Conservation (phyloP, 352 stramenopile species). For the Pythium myriotylum region DNA sequence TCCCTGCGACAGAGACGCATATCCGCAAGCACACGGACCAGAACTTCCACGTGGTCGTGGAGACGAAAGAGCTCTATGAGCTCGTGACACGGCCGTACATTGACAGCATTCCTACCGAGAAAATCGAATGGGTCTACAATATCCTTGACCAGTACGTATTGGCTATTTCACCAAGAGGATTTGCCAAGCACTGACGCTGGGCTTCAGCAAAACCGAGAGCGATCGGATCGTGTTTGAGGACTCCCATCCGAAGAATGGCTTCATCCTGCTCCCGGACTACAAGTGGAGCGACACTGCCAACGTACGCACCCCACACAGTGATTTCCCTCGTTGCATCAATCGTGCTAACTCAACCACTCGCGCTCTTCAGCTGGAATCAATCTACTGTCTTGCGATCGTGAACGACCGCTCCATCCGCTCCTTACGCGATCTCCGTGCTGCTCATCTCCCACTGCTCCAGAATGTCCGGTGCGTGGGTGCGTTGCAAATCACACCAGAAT, state of each 20-base stretch:
- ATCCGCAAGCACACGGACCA: constrained; percentile 87
- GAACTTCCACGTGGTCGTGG: constrained; percentile 80
- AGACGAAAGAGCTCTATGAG: constrained; percentile 81
- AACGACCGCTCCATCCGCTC: constrained; percentile 74
- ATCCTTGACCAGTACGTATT: constrained; percentile 82
- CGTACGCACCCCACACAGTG: constrained; percentile 28
- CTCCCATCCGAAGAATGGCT: constrained; percentile 58
- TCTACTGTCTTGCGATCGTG: constrained; percentile 85
- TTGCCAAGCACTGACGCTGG: too few species aligned
- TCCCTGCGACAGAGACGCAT: constrained; percentile 76
- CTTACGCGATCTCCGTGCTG: constrained; percentile 67
- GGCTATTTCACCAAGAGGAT: not conserved
- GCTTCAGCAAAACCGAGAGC: constrained; percentile 70
- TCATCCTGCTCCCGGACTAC: constrained; percentile 82
- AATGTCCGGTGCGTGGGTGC: constrained; percentile 62
- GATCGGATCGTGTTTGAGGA: constrained; percentile 85
- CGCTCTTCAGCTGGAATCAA: constrained; percentile 57
- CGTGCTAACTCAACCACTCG: too few species aligned
- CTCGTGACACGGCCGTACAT: constrained; percentile 77
- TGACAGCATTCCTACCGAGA: constrained; percentile 67
- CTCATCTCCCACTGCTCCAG: constrained; percentile 63
- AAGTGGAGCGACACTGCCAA: constrained; percentile 81
- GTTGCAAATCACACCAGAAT: too few species aligned
- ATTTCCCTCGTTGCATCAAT: not conserved
- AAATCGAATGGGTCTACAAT: constrained; percentile 90